Evolutionary conservation across 2,329 filamentous ascomycete species (phyloP).

Genomic region (Gliomastix tumulicola): DNA sequence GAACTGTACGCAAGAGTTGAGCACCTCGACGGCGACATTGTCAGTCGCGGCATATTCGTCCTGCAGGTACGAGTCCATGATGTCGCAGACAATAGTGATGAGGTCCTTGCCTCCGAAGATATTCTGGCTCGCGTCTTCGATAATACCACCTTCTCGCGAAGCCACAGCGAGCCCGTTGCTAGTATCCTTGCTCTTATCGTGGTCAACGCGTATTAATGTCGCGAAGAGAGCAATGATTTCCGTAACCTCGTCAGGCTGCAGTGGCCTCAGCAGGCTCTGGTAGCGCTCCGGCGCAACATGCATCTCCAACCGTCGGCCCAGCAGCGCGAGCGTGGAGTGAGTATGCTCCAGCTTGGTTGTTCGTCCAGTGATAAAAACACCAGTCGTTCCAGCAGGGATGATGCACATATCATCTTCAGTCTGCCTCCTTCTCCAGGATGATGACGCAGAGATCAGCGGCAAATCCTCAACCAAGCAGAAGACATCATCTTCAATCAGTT

Average conservation of each 20-base stretch:
- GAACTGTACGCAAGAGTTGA: constrained; percentile 71
- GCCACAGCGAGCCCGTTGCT: constrained; percentile 19
- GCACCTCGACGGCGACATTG: constrained; percentile 57
- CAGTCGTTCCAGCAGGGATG: constrained; percentile 59
- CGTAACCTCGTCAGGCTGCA: constrained; percentile 55
- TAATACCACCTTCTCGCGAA: constrained; percentile 30
- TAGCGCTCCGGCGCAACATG: constrained; percentile 52
- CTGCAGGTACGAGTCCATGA: constrained; percentile 67
- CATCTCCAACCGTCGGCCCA: constrained; percentile 70
- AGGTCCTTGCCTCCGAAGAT: constrained; percentile 62
- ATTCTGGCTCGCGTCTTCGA: constrained; percentile 50
- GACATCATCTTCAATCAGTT: constrained; percentile 72
- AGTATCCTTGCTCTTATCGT: constrained; percentile 22
- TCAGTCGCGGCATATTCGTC: constrained; percentile 50
- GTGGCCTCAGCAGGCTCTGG: constrained; percentile 41
- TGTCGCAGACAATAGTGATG: constrained; percentile 73
- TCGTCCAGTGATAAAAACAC: constrained; percentile 72
- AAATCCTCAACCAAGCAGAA: constrained; percentile 62
- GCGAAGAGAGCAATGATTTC: constrained; percentile 72
- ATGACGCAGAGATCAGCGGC: constrained; percentile 49
- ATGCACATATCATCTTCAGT: constrained; percentile 46
- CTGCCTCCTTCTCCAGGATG: constrained; percentile 34
- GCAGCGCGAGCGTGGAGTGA: constrained; percentile 73
- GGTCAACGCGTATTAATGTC: constrained; percentile 54
- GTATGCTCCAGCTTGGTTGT: constrained; percentile 68